Percentiles rank a stretch among this genome's conserved stretches.
phyloP scores from a whole-genome alignment of 768 basidiomycete genomes.

The Amanita thiersii region DNA sequence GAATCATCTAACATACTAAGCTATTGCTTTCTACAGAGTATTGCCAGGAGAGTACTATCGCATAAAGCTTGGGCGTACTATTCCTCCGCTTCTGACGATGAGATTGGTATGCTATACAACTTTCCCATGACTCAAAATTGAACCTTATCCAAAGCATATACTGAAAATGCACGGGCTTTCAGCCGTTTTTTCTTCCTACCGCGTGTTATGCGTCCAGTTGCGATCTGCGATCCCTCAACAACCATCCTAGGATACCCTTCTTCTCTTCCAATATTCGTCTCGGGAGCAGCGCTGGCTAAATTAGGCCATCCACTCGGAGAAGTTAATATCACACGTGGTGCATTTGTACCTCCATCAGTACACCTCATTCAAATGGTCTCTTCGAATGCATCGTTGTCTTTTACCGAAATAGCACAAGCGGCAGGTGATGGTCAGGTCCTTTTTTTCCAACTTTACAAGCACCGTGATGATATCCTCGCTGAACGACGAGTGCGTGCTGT shows the following conservation, averaged over 20 bases:
- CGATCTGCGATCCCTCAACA: slow-evolving; percentile 60
- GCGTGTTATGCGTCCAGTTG: slow-evolving; percentile 66
- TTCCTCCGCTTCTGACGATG: slow-evolving; percentile 80
- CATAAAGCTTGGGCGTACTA: slow-evolving; percentile 80
- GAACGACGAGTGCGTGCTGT: slow-evolving; percentile 65
- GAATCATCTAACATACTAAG: slow-evolving; percentile 1
- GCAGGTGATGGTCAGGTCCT: slow-evolving; percentile 49
- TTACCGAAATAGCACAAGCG: slow-evolving; percentile 50
- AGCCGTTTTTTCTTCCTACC: slow-evolving; percentile 82
- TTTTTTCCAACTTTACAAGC: slow-evolving; percentile 86
- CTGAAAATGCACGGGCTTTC: slow-evolving; percentile 76
- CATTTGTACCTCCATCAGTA: slow-evolving; percentile 44
- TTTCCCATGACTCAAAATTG: too few relatives aligned
- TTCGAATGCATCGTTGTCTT: slow-evolving; percentile 66
- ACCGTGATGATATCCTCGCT: slow-evolving; percentile 57
- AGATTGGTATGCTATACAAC: slow-evolving; percentile 51
- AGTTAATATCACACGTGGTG: slow-evolving; percentile 57
- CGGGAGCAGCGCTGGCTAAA: slow-evolving; percentile 76
- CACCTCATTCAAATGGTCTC: slow-evolving; percentile 85
- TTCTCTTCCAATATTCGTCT: slow-evolving; percentile 76
- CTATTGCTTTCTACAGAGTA: slow-evolving; percentile 33
- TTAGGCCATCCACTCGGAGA: slow-evolving; percentile 88
- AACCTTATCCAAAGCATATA: too few relatives aligned
- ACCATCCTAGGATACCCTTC: slow-evolving; percentile 65
- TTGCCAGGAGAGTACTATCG: slow-evolving; percentile 66